Conservation (phyloP, 2,329 filamentous ascomycete genomes). For the Aspergillus brunneoviolaceus region DNA sequence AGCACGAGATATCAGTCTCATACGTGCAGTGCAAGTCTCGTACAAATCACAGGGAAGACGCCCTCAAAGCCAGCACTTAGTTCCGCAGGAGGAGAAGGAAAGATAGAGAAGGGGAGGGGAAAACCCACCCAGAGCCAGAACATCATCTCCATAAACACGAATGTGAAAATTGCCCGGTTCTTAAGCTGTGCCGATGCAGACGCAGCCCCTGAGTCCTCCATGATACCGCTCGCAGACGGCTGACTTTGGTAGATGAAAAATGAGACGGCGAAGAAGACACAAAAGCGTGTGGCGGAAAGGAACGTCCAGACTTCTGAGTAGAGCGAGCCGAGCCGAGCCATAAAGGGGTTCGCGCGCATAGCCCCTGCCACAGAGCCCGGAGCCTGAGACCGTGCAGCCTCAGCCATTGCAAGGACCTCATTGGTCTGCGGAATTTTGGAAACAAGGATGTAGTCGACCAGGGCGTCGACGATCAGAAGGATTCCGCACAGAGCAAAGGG, state of each 20-base stretch:
- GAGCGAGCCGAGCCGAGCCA: conserved; percentile 29
- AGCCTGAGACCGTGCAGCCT: conserved; percentile 56
- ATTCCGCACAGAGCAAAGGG: conserved; percentile 67
- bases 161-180: conserved; percentile 81
- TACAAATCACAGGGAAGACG: background rate
- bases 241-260: conserved; percentile 40
- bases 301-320: conserved; percentile 42
- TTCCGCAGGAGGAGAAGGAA: background rate
- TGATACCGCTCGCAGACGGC: conserved; percentile 24
- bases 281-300: conserved; percentile 36
- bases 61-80: no score
- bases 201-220: conserved; percentile 8
- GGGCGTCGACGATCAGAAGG: conserved; percentile 65
- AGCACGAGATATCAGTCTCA: conserved; percentile 12
- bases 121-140: conserved; percentile 77
- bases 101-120: background rate
- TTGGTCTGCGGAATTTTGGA: conserved; percentile 59
- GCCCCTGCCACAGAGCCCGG: conserved; percentile 15
- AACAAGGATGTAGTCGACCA: conserved; percentile 66
- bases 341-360: conserved; percentile 25
- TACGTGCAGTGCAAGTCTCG: conserved; percentile 28
- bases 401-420: conserved; percentile 64
- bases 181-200: conserved; percentile 65
- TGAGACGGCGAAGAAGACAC: conserved; percentile 38
- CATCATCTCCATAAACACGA: conserved; percentile 78